Evolutionary conservation across 2,329 filamentous ascomycete genomes (phyloP), one percentile per base, ranked within the genome.

Genomic region (Pseudocercospora vitis): DNA sequence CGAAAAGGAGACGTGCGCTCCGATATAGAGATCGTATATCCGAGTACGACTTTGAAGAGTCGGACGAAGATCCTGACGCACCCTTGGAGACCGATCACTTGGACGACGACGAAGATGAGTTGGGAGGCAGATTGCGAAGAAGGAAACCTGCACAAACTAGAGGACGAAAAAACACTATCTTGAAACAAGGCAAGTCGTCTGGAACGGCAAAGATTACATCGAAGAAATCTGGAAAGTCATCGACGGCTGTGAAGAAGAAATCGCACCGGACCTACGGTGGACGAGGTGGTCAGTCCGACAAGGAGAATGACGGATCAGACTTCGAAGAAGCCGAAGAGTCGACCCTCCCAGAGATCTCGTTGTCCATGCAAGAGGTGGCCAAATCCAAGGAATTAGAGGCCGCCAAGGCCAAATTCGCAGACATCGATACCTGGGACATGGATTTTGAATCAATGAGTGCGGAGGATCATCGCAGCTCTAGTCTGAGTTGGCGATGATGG

Each of bases 371-470:
- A 4, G 70, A 70, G 12, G 63, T 56, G 55, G 64, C 65, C 8
- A 60, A 64, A 45, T 68, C 65, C 33, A 63, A 61, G 21, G 72
- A 74, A 60, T 63, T 79, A 29, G 70, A 71, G 56, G 73, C 68
- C 1, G 74, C 74, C 21, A 72, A 71, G 57, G 71, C 73, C 60
- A 78, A 77, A 60, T 79, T 79, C 58, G 73, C 70, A 21, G 76
- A 78, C 50, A 71, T 79, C 4, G 77, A 79, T 61, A 65, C 72
- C 19, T 78, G 75, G 69, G 76, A 78, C 55, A 70, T 79, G 66
- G 75, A 78, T 42, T 79, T 78, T 63, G 77, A 78, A 66, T 77
- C 71, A 49, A 72, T 77, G 58, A 77, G 72, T 48, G 69, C 73
- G 28, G 74, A 77, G 53, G 68, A 68, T 53, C 62, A 67, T 59